Evolutionary conservation across 2,329 filamentous ascomycete genomes (phyloP).

Genomic region (Sporothrix dimorphospora): DNA sequence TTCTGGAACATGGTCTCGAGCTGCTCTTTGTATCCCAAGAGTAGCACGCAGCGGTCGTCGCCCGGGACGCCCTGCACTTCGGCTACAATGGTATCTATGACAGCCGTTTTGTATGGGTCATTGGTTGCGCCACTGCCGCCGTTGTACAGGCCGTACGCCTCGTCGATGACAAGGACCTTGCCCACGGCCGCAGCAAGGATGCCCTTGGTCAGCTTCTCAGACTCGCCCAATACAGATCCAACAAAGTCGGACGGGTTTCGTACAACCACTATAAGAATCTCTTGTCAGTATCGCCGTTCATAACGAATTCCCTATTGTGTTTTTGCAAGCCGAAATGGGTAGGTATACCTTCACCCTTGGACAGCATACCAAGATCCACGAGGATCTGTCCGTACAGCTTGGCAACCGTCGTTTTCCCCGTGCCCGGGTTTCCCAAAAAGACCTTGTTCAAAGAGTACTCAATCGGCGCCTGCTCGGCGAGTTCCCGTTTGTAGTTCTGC

Average conservation of each 20-base stretch:
- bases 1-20: conserved; percentile 76
- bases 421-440: conserved; percentile 73
- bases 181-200: conserved; percentile 69
- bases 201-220: conserved; percentile 71
- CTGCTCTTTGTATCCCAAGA: conserved; percentile 70
- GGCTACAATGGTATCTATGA: conserved; percentile 74
- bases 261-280: conserved; percentile 54
- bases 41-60: conserved; percentile 72
- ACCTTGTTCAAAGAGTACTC: conserved; percentile 68
- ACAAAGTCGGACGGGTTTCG: conserved; percentile 78
- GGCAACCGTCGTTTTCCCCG: conserved; percentile 75
- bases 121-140: conserved; percentile 41
- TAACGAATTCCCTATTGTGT: too few relatives aligned
- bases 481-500: conserved; percentile 67
- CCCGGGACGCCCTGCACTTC: conserved; percentile 71
- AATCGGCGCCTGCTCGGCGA: conserved; percentile 61
- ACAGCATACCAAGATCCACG: conserved; percentile 67
- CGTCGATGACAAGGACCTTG: conserved; percentile 80
- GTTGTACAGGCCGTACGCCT: conserved; percentile 69
- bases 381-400: conserved; percentile 73
- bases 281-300: too few relatives aligned
- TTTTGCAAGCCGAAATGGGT: not conserved
- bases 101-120: conserved; percentile 60
- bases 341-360: conserved; percentile 64
- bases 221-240: conserved; percentile 63